These are phyloP conservation scores for Cylindrotheca closterium DNA, from an alignment of 108 stramenopile genomes.

Conservation along the genomic window DNA sequence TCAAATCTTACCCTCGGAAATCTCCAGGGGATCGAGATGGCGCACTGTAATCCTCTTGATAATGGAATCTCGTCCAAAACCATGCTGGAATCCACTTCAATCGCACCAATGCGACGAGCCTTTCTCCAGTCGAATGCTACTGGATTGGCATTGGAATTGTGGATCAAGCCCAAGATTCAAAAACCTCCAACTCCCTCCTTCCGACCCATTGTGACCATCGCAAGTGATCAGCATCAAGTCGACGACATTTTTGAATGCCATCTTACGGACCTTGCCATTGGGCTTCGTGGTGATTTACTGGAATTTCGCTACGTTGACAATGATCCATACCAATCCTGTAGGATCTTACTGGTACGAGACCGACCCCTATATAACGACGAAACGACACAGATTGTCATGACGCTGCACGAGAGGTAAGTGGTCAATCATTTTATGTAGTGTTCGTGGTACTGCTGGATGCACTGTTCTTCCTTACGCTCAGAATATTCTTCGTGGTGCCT, in stretches of 20 bases:
- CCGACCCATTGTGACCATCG: slow-evolving; percentile 2
- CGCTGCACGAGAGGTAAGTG: neutral
- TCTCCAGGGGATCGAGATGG: neutral
- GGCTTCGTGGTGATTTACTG: neutral
- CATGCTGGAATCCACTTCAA: slow-evolving; percentile 9
- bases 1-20: neutral
- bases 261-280: neutral
- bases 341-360: slow-evolving; percentile 6
- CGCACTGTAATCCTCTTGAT: neutral
- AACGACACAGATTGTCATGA: slow-evolving; percentile 2
- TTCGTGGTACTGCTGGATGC: too few relatives aligned
- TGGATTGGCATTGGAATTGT: slow-evolving; percentile 11
- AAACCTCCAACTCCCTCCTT: neutral
- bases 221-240: neutral
- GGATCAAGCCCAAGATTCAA: slow-evolving; percentile 2
- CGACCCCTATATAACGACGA: neutral
- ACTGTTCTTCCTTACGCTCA: too few relatives aligned
- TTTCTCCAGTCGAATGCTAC: neutral
- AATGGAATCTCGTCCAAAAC: slow-evolving; percentile 7
- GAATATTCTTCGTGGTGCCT: too few relatives aligned
- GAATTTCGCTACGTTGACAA: slow-evolving; percentile 17
- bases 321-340: neutral
- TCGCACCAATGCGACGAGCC: neutral
- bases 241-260: slow-evolving; percentile 1
- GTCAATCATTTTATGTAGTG: neutral